Evolutionary conservation across 2,329 filamentous ascomycete genomes (phyloP), one percentile per base, ranked within the genome.

Genomic region (Colletotrichum incanum): DNA sequence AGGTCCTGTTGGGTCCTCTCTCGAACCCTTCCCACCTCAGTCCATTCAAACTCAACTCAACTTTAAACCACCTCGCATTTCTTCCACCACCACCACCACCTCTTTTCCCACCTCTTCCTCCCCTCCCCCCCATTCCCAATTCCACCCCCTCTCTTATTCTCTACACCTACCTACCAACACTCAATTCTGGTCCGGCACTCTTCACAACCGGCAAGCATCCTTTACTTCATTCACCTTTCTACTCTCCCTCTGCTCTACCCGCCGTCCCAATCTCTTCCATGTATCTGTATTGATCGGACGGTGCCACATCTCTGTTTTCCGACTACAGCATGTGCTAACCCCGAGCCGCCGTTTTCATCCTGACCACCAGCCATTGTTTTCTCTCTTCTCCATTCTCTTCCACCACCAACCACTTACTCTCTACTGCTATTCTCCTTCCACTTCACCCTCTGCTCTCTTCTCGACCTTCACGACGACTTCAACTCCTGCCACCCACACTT

Each of bases 241-340:
- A 28, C 20, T 31, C 65, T 37, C 45, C 26, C 34, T 28, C 55
- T 47, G 28, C 45, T 65, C 54, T 55, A 65, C 39, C 67, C 67
- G 50, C 71, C 58, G 45, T 26, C 43, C 56, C 60, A 64, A 23
- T 54, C 23, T 16, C n/a, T 26, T 41, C 60, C 39, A 73, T 73
- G 61, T 43, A 71, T 73, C 61, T 39, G 55, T 67, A 66, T 52
- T 72, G 50, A 73, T 56, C 39, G n/a, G 18, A 71, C 67, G 55
- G 56, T 58, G 71, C 71, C 62, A 72, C 67, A 71, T 62, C 55
- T 73, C 47, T 55, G 55, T 66, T 73, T 73, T 39, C 56, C 50
- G 39, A 63, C 71, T 61, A 72, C 67, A 71, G 67, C 71, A 73
- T 71, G 67, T 73, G 71, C 71, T 73, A 67, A 71, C 71, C 67